Conservation (phyloP, 768 basidiomycete genomes). For the Pleurotus tuber-regium region DNA sequence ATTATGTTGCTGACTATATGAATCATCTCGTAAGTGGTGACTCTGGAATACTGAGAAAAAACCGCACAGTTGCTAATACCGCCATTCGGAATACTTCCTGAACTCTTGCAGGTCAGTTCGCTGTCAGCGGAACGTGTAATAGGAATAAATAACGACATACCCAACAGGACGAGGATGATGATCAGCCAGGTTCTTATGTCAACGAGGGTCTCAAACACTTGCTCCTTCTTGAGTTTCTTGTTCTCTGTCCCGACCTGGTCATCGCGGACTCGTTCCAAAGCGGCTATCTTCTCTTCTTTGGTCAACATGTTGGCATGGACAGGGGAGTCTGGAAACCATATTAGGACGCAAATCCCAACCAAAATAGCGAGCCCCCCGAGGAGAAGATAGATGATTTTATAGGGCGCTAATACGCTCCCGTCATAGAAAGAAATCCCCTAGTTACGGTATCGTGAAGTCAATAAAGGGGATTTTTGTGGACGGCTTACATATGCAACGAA, state of each 20-base stretch:
- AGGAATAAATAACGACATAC: constrained; percentile 31
- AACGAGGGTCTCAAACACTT: constrained; percentile 51
- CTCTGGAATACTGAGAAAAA: background rate
- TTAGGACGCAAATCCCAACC: constrained; percentile 51
- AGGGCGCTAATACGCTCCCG: constrained; percentile 47
- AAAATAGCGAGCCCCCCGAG: constrained; percentile 60
- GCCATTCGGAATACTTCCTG: constrained; percentile 67
- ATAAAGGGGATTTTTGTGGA: no score
- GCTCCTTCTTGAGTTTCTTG: constrained; percentile 55
- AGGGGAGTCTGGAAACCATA: constrained; percentile 66
- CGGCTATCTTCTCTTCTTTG: constrained; percentile 58
- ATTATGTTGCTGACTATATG: constrained; percentile 64
- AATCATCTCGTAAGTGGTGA: background rate
- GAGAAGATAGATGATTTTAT: constrained; percentile 60
- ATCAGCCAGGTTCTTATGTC: constrained; percentile 65
- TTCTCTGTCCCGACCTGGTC: constrained; percentile 65
- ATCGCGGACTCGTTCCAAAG: constrained; percentile 63
- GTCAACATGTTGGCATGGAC: constrained; percentile 56
- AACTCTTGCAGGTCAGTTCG: constrained; percentile 11
- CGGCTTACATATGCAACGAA: constrained; percentile 64
- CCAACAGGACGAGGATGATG: constrained; percentile 53
- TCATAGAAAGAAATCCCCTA: constrained; percentile 58
- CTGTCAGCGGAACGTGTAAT: background rate
- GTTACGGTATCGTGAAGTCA: background rate
- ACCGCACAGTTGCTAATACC: constrained; percentile 58